Base-by-base conservation (phyloP, 768 basidiomycete species). In the Ramaria rubella region DNA sequence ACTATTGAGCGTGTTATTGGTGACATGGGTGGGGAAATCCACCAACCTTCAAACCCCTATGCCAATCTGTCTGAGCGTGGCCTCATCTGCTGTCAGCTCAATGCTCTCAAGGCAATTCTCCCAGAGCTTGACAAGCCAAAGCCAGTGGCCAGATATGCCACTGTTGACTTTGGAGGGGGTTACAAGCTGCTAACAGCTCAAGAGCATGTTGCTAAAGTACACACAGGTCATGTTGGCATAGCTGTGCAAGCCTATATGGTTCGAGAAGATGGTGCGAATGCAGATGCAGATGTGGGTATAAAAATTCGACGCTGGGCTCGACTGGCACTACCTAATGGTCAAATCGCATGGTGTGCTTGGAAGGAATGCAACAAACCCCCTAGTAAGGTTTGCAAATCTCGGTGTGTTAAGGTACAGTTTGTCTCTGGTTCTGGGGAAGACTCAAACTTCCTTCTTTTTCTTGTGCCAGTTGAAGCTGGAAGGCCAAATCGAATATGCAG, bases 41-140 rank as follows among this genome's bases (percentile, higher is more conserved):
- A 23, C 14, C 44, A 45, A 45, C 44, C 44, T 9, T 66, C 60
- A 0, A 57, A 69, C 24, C 59, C 63, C 2, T 69, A 57, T 36
- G 60, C n/a, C 1, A 71, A 71, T 48, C 60, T 72, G 5, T 31
- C 68, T 17, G 56, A 68, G 42, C 55, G 60, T 30, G 70, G 59
- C 2, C 15, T 70, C 3, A 50, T 60, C 0, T 57, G 58, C 5
- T 58, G 46, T 9, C 65, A 67, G 44, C 34, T 60, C 26, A 70
- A 68, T 48, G 65, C 65, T 0, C 29, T 70, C 19, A 44, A 54
- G 7, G 38, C 23, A 2, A 59, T 64, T 40, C 52, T 63, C 19
- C 65, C 69, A 0, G 55, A 54, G 12, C 49, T 66, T 5, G 57
- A 61, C n/a, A n/a, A n/a, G n/a, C n/a, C 36, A 3, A n/a, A 38